Evolutionary conservation across 306 rosid genomes (phyloP).

Genomic region (Pachyrhizus erosus): DNA sequence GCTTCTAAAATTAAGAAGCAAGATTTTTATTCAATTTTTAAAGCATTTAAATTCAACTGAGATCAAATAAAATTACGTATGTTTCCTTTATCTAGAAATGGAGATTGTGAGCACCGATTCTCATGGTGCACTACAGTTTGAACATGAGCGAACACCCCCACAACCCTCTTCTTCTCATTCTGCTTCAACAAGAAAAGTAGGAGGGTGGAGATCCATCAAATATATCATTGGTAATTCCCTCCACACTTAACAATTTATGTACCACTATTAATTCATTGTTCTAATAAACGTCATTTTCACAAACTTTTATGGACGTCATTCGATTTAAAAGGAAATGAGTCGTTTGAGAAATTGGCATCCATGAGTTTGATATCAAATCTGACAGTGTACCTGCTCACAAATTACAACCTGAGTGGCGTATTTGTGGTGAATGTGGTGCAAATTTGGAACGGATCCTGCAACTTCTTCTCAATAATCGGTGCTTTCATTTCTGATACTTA

Average conservation of each 20-base stretch:
- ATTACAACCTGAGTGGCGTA: slow-evolving; percentile 64
- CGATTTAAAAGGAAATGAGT: slow-evolving; percentile 62
- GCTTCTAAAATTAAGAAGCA: too few relatives aligned
- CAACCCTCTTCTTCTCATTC: not conserved
- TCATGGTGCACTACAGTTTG: not conserved
- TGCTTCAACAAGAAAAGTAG: not conserved
- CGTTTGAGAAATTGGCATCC: slow-evolving; percentile 90
- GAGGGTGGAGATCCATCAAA: slow-evolving; percentile 49
- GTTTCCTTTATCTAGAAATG: too few relatives aligned
- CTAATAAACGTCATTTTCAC: not conserved
- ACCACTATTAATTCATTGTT: not conserved
- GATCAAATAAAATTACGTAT: too few relatives aligned
- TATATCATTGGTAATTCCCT: not conserved
- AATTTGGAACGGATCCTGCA: slow-evolving; percentile 80
- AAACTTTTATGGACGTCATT: not conserved
- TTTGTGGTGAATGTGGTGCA: slow-evolving; percentile 66
- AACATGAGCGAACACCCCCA: not conserved
- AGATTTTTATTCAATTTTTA: too few relatives aligned
- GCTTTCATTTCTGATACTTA: slow-evolving; percentile 82
- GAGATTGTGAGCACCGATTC: slow-evolving; percentile 36
- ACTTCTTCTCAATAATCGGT: slow-evolving; percentile 67
- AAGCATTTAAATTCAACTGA: too few relatives aligned
- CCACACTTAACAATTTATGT: not conserved
- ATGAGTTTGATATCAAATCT: slow-evolving; percentile 83
- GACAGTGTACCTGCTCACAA: slow-evolving; percentile 57